Evolutionary conservation across 2,329 filamentous ascomycete species (phyloP).

Genomic region (Penicillium thymicola): DNA sequence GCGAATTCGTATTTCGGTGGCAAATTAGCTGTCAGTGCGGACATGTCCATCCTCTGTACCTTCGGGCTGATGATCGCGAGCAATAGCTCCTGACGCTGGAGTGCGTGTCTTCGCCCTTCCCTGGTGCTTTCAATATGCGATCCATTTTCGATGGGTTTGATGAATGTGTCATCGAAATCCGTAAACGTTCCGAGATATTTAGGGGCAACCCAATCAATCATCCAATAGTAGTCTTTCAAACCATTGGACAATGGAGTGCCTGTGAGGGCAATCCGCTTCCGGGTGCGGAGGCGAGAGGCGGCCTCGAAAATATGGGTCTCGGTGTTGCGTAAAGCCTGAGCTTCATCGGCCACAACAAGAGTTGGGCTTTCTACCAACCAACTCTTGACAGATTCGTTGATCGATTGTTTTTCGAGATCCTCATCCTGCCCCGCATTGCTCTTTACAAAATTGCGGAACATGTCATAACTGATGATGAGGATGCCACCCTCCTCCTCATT

Average conservation of each 20-base stretch:
- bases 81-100: constrained; percentile 67
- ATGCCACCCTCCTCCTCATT: constrained; percentile 63
- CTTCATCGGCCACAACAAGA: constrained; percentile 81
- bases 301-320: constrained; percentile 52
- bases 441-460: constrained; percentile 51
- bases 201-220: constrained; percentile 83
- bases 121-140: constrained; percentile 62
- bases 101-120: constrained; percentile 55
- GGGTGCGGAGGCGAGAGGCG: constrained; percentile 61
- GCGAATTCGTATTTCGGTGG: constrained; percentile 79
- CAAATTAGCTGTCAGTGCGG: constrained; percentile 62
- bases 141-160: constrained; percentile 69
- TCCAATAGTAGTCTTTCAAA: constrained; percentile 76
- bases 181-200: constrained; percentile 66
- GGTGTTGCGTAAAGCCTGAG: constrained; percentile 72
- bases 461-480: constrained; percentile 70
- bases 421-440: neutral
- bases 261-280: constrained; percentile 75
- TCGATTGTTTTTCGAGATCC: constrained; percentile 35
- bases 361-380: constrained; percentile 61
- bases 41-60: constrained; percentile 70
- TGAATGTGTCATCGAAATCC: constrained; percentile 70
- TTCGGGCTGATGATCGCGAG: constrained; percentile 72
- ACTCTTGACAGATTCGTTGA: constrained; percentile 32
- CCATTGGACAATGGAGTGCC: constrained; percentile 85